Evolutionary conservation across 495 filamentous ascomycete species (phyloP).

Genomic region (Elaphomyces granulatus): DNA sequence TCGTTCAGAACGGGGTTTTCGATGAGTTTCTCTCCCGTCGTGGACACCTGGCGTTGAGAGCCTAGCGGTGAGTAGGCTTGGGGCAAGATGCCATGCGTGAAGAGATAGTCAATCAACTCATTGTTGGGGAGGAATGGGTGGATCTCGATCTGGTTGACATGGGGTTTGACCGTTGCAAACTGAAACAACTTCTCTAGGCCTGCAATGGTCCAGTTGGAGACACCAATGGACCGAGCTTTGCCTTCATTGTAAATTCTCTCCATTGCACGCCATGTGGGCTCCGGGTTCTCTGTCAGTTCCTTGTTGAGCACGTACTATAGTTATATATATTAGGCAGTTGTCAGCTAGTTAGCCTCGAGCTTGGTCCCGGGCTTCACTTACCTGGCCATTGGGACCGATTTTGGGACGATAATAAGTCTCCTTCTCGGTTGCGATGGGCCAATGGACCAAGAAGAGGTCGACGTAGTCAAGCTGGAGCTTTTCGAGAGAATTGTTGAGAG

Average conservation of each 20-base stretch:
- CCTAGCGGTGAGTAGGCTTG: constrained; percentile 66
- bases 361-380: constrained; percentile 22
- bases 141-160: constrained; percentile 83
- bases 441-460: constrained; percentile 77
- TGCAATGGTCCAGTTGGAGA: constrained; percentile 67
- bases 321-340: background rate
- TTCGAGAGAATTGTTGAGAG: constrained; percentile 56
- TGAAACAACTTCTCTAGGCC: constrained; percentile 55
- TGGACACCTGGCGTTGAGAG: constrained; percentile 45
- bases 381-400: constrained; percentile 64
- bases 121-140: constrained; percentile 83
- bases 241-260: constrained; percentile 61
- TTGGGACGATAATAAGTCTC: constrained; percentile 41
- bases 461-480: constrained; percentile 68
- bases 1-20: constrained; percentile 45
- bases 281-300: constrained; percentile 47
- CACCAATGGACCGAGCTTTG: constrained; percentile 64
- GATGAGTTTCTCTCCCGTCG: constrained; percentile 45
- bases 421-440: constrained; percentile 55
- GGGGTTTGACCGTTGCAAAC: constrained; percentile 51
- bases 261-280: constrained; percentile 64
- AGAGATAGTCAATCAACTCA: constrained; percentile 51
- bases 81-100: constrained; percentile 55
- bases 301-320: constrained; percentile 44
- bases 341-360: constrained; percentile 36